These are phyloP conservation scores for Fistulifera solaris DNA, from an alignment of 108 stramenopile genomes.

Conservation along the genomic window DNA sequence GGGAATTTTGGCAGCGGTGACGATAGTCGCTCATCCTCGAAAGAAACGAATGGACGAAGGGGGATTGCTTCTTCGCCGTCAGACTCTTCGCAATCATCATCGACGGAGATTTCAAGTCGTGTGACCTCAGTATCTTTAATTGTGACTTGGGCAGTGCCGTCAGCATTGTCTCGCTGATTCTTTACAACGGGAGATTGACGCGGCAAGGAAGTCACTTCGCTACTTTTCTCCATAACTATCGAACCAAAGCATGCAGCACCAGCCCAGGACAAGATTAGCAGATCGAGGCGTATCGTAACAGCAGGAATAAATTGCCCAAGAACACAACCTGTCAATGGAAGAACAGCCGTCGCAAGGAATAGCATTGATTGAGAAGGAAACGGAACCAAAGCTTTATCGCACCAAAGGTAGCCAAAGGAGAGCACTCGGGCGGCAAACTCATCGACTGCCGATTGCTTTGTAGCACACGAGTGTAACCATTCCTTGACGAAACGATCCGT, in stretches of 20 bases:
- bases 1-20: slow-evolving; percentile 71
- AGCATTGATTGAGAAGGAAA: too few relatives aligned
- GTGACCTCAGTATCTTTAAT: slow-evolving; percentile 7
- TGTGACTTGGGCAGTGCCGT: not conserved
- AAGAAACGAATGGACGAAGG: not conserved
- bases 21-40: slow-evolving; percentile 24
- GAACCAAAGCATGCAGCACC: slow-evolving; percentile 19
- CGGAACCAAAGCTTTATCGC: too few relatives aligned
- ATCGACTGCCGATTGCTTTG: not conserved
- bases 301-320: not conserved
- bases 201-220: not conserved
- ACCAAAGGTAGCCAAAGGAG: too few relatives aligned
- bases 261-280: slow-evolving; percentile 19
- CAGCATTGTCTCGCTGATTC: not conserved
- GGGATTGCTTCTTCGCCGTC: slow-evolving; percentile 16
- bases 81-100: slow-evolving; percentile 29
- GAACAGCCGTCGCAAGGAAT: too few relatives aligned
- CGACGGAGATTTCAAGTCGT: slow-evolving; percentile 2
- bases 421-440: not conserved
- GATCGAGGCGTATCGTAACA: slow-evolving; percentile 28
- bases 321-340: too few relatives aligned
- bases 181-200: not conserved
- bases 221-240: too few relatives aligned
- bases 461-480: slow-evolving; percentile 22
- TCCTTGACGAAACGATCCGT: slow-evolving; percentile 30